Evolutionary conservation across 306 rosid genomes (phyloP).

Genomic region (Cicer bijugum): DNA sequence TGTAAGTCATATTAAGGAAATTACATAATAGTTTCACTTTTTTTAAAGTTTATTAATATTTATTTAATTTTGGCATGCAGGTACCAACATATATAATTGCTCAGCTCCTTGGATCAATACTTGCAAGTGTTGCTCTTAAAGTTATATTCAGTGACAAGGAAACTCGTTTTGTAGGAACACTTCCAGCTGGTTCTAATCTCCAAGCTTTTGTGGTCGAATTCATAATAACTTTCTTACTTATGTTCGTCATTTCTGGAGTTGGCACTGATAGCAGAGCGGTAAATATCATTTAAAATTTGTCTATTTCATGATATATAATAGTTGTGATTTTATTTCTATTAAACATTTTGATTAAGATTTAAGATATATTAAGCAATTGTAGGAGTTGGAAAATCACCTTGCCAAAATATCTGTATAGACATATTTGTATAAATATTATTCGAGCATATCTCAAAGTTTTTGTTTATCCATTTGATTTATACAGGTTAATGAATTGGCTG

Average conservation of each 20-base stretch:
- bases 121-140: constrained; percentile 68
- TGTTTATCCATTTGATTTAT: neutral
- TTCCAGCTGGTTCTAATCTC: constrained; percentile 50
- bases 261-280: constrained; percentile 80
- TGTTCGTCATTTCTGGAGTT: constrained; percentile 77
- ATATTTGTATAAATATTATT: too few species aligned
- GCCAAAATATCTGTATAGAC: too few species aligned
- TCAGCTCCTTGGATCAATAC: constrained; percentile 70
- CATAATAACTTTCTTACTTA: constrained; percentile 77
- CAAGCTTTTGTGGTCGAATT: constrained; percentile 41
- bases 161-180: constrained; percentile 61
- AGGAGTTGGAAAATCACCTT: too few species aligned
- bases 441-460: too few species aligned
- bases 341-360: too few species aligned
- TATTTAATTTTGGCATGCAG: constrained; percentile 38
- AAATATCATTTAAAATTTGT: neutral
- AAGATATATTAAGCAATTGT: too few species aligned
- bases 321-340: neutral
- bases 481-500: constrained; percentile 85
- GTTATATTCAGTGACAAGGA: constrained; percentile 55
- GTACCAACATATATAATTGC: constrained; percentile 62
- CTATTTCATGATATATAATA: neutral
- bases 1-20: too few species aligned
- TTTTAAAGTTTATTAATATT: neutral
- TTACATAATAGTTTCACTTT: neutral